These are phyloP conservation scores for Jasminum sambac DNA, from an alignment of 257 asterid genomes.

Conservation along the genomic window DNA sequence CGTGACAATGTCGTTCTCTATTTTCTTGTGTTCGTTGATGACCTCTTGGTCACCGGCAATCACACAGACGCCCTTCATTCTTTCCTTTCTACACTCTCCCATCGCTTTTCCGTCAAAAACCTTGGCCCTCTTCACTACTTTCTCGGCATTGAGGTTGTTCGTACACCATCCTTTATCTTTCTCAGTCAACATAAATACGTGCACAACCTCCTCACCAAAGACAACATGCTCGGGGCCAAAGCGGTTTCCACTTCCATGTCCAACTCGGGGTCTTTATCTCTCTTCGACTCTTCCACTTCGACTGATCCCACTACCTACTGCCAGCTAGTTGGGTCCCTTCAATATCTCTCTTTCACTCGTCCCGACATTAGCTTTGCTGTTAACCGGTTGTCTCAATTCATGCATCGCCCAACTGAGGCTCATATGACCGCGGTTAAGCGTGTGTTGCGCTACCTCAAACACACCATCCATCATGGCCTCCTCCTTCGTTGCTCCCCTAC, in stretches of 20 bases:
- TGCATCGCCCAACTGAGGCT: not conserved
- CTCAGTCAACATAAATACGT: no score
- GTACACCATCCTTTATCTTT: no score
- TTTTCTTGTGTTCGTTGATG: not conserved
- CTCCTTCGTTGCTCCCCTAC: not conserved
- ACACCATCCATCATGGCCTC: not conserved
- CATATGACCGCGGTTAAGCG: not conserved
- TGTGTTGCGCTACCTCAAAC: not conserved
- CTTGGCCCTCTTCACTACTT: not conserved
- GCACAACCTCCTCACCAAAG: no score
- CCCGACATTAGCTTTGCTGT: not conserved
- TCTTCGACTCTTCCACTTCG: not conserved
- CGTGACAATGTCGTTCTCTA: not conserved
- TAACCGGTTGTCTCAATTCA: not conserved
- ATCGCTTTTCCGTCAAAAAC: not conserved
- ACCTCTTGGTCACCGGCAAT: not conserved
- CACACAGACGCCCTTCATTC: not conserved
- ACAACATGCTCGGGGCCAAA: no score
- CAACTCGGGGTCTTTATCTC: no score
- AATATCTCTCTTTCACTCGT: no score
- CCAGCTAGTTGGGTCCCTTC: not conserved
- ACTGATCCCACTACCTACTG: not conserved
- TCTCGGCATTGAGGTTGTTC: not conserved
- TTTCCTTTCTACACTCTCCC: not conserved
- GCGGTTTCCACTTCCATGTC: no score